Evolutionary conservation across 805 yeast genomes (phyloP).

Genomic region (Jamesozyma gamospora): DNA sequence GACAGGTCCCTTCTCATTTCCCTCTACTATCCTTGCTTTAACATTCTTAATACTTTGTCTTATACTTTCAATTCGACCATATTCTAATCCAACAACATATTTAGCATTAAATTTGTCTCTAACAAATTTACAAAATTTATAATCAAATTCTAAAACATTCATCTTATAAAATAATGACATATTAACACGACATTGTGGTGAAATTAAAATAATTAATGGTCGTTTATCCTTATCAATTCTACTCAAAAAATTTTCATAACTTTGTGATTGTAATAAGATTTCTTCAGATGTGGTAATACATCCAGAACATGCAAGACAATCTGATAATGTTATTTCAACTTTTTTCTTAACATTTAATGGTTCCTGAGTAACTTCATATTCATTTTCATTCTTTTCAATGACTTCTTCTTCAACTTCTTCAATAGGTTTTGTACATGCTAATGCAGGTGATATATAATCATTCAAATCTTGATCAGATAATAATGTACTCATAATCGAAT

Average conservation of each 20-base stretch:
- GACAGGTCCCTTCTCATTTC: constrained; percentile 34
- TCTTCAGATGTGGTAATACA: constrained; percentile 98
- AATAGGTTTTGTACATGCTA: constrained; percentile 88
- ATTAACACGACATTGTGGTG: constrained; percentile 82
- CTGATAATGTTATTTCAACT: constrained; percentile 83
- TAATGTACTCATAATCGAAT: constrained; percentile 35
- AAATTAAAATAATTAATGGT: constrained; percentile 61
- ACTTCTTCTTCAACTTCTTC: constrained; percentile 23
- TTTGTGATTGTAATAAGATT: constrained; percentile 76
- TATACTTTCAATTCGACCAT: constrained; percentile 65
- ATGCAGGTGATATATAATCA: constrained; percentile 89
- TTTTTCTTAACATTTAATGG: constrained; percentile 40
- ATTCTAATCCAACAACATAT: constrained; percentile 73
- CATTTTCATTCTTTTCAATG: constrained; percentile 25
- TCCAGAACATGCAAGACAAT: constrained; percentile 94
- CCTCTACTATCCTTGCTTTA: constrained; percentile 8
- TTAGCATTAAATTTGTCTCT: constrained; percentile 48
- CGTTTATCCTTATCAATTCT: constrained; percentile 21
- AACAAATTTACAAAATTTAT: constrained; percentile 48
- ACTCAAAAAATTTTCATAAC: no score
- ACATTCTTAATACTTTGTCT: constrained; percentile 38
- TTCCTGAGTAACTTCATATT: constrained; percentile 58
- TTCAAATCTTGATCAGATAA: constrained; percentile 84
- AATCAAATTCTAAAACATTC: constrained; percentile 50
- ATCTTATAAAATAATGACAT: constrained; percentile 56